Evolutionary conservation across 768 basidiomycete species (phyloP), one percentile per base, ranked within the genome.

Genomic region (Dioszegia hungarica): DNA sequence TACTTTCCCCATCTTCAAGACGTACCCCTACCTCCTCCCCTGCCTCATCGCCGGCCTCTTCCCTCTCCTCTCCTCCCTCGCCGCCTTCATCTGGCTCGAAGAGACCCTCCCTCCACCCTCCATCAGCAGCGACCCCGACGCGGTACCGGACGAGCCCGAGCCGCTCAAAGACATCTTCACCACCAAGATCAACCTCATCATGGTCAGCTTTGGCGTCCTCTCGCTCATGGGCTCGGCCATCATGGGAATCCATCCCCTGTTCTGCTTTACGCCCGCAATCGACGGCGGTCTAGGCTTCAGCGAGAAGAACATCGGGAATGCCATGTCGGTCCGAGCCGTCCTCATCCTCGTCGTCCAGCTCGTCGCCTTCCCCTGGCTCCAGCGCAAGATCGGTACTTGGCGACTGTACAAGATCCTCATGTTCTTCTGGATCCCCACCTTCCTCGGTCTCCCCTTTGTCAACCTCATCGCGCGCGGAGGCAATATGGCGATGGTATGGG

Each of bases 181-280:
- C 9, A 52, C 49, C 15, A 53, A 68, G 25, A 66, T 68, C 63
- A 59, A 58, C 53, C 24, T 41, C 14, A 36, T 68, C 54, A 66
- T 68, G 50, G 47, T 63, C 12, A 63, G 61, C 20, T 70, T 70
- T 43, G 65, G 54, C 12, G 39, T 70, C 10, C 56, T 64, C 11
- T 62, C 65, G 14, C 57, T 70, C 5, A 54, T 61, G 31, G 65
- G 64, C 14, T 59, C 55, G 8, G 55, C 60, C 11, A 48, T 64
- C 11, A 33, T 43, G 5, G 68, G 54, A 1, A 40, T 70, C 17
- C 47, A 64, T 25, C 68, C 68, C 10, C 55, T 70, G n/a, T 70
- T 66, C 61, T 70, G 68, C 57, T 70, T 70, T 41, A 70, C 68
- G 1, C 66, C 68, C 0, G 54, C 64, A 3, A 14, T 19, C 9